Percentiles rank a stretch among this genome's conserved stretches.
These are phyloP conservation scores for Monosporozyma siamensis DNA, from an alignment of 805 yeast species.

Conservation along the genomic window DNA sequence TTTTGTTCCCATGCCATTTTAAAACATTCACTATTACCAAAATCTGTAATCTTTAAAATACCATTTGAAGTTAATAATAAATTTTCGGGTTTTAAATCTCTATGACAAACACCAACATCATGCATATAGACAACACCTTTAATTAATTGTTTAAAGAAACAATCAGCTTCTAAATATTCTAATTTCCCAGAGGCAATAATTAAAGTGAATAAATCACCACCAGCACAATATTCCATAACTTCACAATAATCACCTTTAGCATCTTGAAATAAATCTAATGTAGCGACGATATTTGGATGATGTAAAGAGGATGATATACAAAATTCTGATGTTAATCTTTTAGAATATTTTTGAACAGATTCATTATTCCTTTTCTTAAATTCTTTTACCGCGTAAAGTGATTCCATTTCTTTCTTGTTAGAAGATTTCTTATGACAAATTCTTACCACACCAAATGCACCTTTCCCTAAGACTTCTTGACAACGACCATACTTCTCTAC, in stretches of 20 bases:
- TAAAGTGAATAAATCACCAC: conserved; percentile 70
- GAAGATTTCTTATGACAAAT: conserved; percentile 60
- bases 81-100: conserved; percentile 93
- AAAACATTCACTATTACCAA: conserved; percentile 79
- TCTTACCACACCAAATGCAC: conserved; percentile 89
- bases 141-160: conserved; percentile 78
- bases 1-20: conserved; percentile 75
- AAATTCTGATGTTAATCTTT: conserved; percentile 72
- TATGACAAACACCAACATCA: conserved; percentile 79
- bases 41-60: conserved; percentile 72
- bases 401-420: conserved; percentile 34
- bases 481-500: conserved; percentile 88
- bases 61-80: conserved; percentile 69
- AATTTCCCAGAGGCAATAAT: conserved; percentile 69
- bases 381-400: conserved; percentile 78
- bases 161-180: conserved; percentile 79
- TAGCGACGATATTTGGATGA: conserved; percentile 67
- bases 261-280: conserved; percentile 69
- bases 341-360: conserved; percentile 55
- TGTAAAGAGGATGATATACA: conserved; percentile 72
- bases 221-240: conserved; percentile 77
- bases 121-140: conserved; percentile 86
- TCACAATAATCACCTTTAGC: conserved; percentile 77
- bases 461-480: conserved; percentile 89
- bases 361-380: conserved; percentile 57